Percentiles rank a stretch among this genome's conserved stretches.
These are phyloP conservation scores for Serpula lacrymans DNA, from an alignment of 768 basidiomycete genomes.

Conservation along the genomic window DNA sequence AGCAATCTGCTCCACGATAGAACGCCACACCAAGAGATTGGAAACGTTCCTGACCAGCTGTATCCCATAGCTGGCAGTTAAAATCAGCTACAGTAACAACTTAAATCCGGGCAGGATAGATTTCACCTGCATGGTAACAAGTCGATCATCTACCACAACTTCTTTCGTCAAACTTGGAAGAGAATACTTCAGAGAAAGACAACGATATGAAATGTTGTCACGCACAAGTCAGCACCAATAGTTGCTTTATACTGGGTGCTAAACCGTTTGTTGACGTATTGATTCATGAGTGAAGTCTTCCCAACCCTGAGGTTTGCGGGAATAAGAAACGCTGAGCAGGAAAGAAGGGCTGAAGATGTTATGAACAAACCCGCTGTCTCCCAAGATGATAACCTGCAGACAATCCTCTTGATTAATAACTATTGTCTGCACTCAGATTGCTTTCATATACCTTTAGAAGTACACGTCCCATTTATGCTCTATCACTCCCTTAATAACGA, in stretches of 20 bases:
- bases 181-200: slow-evolving; percentile 18
- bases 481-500: neutral
- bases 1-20: slow-evolving; percentile 98
- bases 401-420: too few relatives aligned
- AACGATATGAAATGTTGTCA: slow-evolving; percentile 16
- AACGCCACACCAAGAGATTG: slow-evolving; percentile 98
- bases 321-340: slow-evolving; percentile 5
- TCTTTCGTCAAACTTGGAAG: slow-evolving; percentile 87
- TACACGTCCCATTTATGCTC: slow-evolving; percentile 72
- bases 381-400: slow-evolving; percentile 92
- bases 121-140: slow-evolving; percentile 99
- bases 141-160: slow-evolving; percentile 96
- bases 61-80: slow-evolving; percentile 90
- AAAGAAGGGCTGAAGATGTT: slow-evolving; percentile 2
- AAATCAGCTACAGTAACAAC: slow-evolving; percentile 5
- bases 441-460: slow-evolving; percentile 66
- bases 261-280: slow-evolving; percentile 99
- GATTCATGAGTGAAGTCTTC: slow-evolving; percentile 99
- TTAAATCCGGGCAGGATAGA: slow-evolving; percentile 16
- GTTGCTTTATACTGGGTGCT: slow-evolving; percentile 99
- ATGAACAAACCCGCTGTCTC: slow-evolving; percentile 85
- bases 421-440: slow-evolving; percentile 7
- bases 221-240: slow-evolving; percentile 94
- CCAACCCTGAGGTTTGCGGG: slow-evolving; percentile 64
- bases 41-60: slow-evolving; percentile 99